phyloP scores from a whole-genome alignment of 139 green algal species.

The Chlorella vulgaris region DNA sequence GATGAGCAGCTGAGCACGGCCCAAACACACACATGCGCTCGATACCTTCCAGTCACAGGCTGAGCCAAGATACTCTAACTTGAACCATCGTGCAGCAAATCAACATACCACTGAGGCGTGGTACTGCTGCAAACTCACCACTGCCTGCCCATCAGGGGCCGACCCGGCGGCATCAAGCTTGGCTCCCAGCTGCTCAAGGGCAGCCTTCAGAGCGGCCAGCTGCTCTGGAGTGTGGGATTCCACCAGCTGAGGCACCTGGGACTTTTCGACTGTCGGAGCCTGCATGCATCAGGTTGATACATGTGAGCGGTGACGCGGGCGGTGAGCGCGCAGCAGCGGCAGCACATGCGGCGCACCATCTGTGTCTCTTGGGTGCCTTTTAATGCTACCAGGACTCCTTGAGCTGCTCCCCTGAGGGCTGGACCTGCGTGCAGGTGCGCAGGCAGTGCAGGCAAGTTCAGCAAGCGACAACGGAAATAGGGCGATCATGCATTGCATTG shows the following conservation, averaged over 20 bases:
- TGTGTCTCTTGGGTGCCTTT: neutral
- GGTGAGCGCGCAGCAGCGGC: neutral
- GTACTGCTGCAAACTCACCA: too few species aligned
- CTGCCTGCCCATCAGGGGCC: neutral
- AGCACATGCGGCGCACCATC: neutral
- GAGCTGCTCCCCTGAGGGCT: too few species aligned
- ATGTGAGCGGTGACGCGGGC: too few species aligned
- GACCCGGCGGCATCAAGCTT: neutral
- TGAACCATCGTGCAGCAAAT: neutral
- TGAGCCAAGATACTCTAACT: neutral
- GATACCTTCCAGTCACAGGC: too few species aligned
- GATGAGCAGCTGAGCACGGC: too few species aligned
- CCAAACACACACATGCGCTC: too few species aligned
- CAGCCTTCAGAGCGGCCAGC: neutral
- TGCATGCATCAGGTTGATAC: neutral
- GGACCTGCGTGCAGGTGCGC: too few species aligned
- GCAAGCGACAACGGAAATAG: too few species aligned
- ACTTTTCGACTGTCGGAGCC: neutral
- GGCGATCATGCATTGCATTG: too few species aligned
- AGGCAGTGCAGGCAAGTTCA: too few species aligned
- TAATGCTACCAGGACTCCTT: too few species aligned
- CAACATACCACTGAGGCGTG: too few species aligned
- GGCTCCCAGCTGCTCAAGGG: slow-evolving; percentile 23
- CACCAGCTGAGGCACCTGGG: slow-evolving; percentile 4
- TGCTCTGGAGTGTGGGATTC: slow-evolving; percentile 7